A percentile compares a stretch with the other conserved stretches of the same genome.
These are phyloP conservation scores for Neurospora africana DNA, from an alignment of 495 filamentous ascomycete genomes.

Conservation along the genomic window DNA sequence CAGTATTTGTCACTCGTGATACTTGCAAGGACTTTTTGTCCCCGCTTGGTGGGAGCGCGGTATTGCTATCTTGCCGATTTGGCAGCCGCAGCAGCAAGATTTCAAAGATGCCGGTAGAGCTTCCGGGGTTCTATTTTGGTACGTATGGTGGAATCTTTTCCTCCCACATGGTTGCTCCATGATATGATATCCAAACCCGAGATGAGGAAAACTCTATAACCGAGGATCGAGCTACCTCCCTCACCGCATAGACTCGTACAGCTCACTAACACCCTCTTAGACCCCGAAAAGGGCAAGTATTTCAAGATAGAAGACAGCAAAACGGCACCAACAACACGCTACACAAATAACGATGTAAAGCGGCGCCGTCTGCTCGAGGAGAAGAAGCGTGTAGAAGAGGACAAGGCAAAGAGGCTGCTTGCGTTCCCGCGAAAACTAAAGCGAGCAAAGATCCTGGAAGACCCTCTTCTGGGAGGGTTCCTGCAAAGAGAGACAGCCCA, in stretches of 20 bases:
- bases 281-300: conserved; percentile 34
- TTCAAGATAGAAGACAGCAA: conserved; percentile 33
- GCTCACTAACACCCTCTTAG: conserved; percentile 11
- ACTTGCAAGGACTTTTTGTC: background rate
- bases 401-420: conserved; percentile 12
- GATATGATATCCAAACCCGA: background rate
- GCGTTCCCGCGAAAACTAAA: background rate
- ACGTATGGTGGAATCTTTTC: background rate
- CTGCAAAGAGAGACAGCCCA: conserved; percentile 6
- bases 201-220: background rate
- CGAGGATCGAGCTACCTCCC: background rate
- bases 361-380: conserved; percentile 22
- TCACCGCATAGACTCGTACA: background rate
- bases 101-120: background rate
- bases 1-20: background rate
- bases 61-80: background rate
- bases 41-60: background rate
- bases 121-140: background rate
- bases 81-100: background rate
- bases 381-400: background rate
- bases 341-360: conserved; percentile 26
- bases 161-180: background rate
- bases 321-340: conserved; percentile 31
- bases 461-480: conserved; percentile 6
- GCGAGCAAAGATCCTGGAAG: background rate